These are phyloP conservation scores for sorghum (Sorghum bicolor) DNA, from an alignment of 176 grass and related monocot species.

Conservation along the genomic window DNA sequence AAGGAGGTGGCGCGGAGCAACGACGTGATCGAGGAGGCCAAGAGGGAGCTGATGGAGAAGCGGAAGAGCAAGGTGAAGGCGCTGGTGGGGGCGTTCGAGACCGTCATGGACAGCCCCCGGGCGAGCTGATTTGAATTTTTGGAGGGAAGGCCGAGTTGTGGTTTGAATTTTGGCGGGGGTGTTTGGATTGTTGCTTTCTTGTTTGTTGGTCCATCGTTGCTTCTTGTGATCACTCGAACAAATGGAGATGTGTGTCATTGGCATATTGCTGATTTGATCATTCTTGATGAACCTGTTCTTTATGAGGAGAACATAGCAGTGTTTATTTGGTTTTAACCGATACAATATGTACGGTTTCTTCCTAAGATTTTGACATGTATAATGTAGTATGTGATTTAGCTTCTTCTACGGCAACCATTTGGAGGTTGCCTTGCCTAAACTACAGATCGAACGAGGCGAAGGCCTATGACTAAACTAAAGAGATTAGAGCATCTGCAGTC, in stretches of 20 bases:
- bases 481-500: neutral
- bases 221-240: constrained; percentile 13
- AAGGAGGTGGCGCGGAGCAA: constrained; percentile 71
- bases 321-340: neutral
- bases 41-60: constrained; percentile 72
- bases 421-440: neutral
- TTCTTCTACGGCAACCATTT: neutral
- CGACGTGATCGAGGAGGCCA: constrained; percentile 72
- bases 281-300: neutral
- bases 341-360: neutral
- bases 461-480: neutral
- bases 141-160: constrained; percentile 2
- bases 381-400: no score
- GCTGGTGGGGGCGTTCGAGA: constrained; percentile 74
- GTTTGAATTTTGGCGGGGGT: neutral
- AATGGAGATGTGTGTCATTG: neutral
- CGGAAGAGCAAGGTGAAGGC: constrained; percentile 68
- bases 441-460: neutral
- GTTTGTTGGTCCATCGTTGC: constrained; percentile 4
- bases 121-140: neutral
- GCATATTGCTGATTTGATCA: neutral
- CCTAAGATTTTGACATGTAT: neutral
- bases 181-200: neutral
- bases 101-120: constrained; percentile 57
- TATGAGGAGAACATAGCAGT: neutral